Base-by-base conservation (phyloP, 164 flowering plant species). In the Aristolochia fimbriata region DNA sequence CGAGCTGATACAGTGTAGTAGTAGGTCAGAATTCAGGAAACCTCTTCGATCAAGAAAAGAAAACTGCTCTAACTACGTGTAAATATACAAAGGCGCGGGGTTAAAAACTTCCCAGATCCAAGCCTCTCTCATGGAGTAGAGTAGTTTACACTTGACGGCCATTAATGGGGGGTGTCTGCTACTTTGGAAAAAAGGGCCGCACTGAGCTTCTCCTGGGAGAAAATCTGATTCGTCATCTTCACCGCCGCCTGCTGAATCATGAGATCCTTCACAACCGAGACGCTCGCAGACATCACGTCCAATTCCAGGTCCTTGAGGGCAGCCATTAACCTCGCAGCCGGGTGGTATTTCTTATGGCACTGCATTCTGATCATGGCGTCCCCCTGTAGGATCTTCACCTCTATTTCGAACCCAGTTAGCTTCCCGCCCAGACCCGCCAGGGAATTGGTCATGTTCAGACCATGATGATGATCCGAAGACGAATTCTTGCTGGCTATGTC, bases 201-300 rank as follows among this genome's bases (percentile, higher is more conserved):
- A 68, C 70, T 70, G 51, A 94, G 95, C 77, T 87, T 87, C 15
- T 94, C 96, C 55, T 77, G 89, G 4, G 81, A 77, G 90, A 76
- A 88, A 31, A 74, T 64, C 60, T 78, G 70, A 31, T 71, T 74
- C 0, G 86, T 79, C 95, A 91, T 85, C 70, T 78, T 91, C 54
- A 94, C 96, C 0, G 85, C 80, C 0, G 91, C 89, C 58, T 91
- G 99, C 60, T 86, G 99, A 66, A 94, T 84, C 97, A 94, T 91
- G 70, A 85, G 59, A 45, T 94, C 95, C 49, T 88, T 91, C 68
- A 91, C 88, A 17, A 91, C 97, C 1, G 97, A 88, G 0, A 94
- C 88, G 55, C 87, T 94, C 0, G 99, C 99, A 47, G 86, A 87
- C 30, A 73, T 71, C 48, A 94, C 84, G 5, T 91, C 97, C 14